Evolutionary conservation across 495 filamentous ascomycete species (phyloP), one percentile per base, ranked within the genome.

Genomic region (Penicillium bovifimosum): DNA sequence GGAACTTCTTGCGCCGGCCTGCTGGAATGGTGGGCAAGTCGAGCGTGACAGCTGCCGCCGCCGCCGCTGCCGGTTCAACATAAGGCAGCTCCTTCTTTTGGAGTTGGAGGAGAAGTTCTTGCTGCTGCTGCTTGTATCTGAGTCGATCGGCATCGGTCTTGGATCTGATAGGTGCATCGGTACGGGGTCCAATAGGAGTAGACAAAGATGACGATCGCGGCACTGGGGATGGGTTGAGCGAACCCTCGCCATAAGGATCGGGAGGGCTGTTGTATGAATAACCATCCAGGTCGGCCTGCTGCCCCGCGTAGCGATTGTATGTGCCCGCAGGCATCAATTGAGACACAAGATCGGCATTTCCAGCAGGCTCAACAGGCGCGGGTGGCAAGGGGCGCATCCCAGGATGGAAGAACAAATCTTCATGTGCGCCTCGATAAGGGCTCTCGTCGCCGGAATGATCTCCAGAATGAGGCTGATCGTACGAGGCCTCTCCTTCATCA

Each of bases 401-500:
- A 6, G 91, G 93, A 63, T 96, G 91, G 65, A 90, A 98, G 64
- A 97, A 98, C 66, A 97, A 82, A 56, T 96, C 95, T 14, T 84
- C 86, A 49, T 87, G 86, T 41, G 85, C 86, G 36, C 87, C 87
- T 44, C 80, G 64, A 17, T 75, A 63, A 29, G 76, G 75, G 44
- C 74, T 77, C 41, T 79, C 76, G 35, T 84, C 56, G 66, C 74
- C 72, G 59, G 84, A 69, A 55, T 75, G 61, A 58, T 84, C 55
- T 65, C 74, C 72, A 61, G 84, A 68, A 55, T 75, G 61, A 54
- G 78, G 57, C 63, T 87, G 73, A 9, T 71, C 70, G 41, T 80
- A 64, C 11, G 71, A 66, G 26, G 51, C 68, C 5, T 73, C 61
- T 31, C 61, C 56, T 61, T 98, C 93, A 61, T 96, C 93, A 0